Base-by-base conservation (phyloP, 163 green algal genomes). In the Chlorella variabilis region DNA sequence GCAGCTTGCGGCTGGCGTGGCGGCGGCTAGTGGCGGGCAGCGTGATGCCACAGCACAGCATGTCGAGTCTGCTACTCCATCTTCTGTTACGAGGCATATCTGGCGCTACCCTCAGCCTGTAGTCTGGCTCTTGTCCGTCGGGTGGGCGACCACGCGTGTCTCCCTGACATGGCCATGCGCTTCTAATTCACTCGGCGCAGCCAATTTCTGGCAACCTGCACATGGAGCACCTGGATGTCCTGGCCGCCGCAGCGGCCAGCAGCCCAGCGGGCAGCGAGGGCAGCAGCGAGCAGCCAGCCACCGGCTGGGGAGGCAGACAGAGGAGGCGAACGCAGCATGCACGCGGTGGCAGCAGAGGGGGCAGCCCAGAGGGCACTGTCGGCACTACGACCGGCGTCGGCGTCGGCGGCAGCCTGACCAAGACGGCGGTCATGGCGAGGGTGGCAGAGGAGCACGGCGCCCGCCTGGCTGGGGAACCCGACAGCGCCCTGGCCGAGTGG, bases 161-260 rank as follows among this genome's bases (percentile, higher is more conserved):
- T n/a, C n/a, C n/a, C n/a, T n/a, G n/a, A n/a, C n/a, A n/a, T n/a
- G n/a, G n/a, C n/a, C n/a, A n/a, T n/a, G n/a, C n/a, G n/a, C n/a
- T n/a, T n/a, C n/a, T n/a, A n/a, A n/a, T n/a, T n/a, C n/a, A n/a
- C n/a, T n/a, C n/a, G n/a, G n/a, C n/a, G n/a, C n/a, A n/a, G n/a
- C n/a, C n/a, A n/a, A n/a, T n/a, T n/a, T n/a, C n/a, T n/a, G n/a
- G n/a, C n/a, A n/a, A n/a, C n/a, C n/a, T n/a, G n/a, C n/a, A n/a
- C n/a, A n/a, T n/a, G n/a, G n/a, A 67, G 29, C 45, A 54, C 45
- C 59, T 77, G 45, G 70, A 65, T 15, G 48, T 77, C 20, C 70
- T 65, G 31, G 70, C 70, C 17, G 48, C 18, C 8, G 70, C 70
- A 4, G 66, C 66, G 8, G 66, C 39, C 45, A 21, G 48, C 2